Percentiles rank a stretch among this genome's conserved stretches.
phyloP scores from a whole-genome alignment of 2,329 filamentous ascomycete genomes.

The Ascochyta pisi region DNA sequence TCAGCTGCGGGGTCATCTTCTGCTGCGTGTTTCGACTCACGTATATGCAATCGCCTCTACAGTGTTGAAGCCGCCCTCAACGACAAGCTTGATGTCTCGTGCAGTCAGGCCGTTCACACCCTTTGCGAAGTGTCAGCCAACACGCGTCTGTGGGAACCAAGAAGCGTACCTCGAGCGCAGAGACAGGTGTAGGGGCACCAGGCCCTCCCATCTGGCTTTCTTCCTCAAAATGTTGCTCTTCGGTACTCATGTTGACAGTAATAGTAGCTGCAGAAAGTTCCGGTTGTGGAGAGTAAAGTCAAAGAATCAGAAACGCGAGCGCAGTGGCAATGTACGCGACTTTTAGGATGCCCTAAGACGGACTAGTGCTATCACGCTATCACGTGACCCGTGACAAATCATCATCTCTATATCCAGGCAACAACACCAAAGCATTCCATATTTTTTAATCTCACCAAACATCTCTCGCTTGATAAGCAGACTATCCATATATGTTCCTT shows the following conservation, averaged over 20 bases:
- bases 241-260: slow-evolving; percentile 53
- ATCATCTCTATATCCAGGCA: not conserved
- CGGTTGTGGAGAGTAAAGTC: not conserved
- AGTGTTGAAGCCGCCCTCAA: slow-evolving; percentile 93
- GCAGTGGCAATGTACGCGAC: slow-evolving; percentile 20
- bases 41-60: slow-evolving; percentile 97
- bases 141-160: not conserved
- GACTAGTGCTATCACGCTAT: slow-evolving; percentile 33
- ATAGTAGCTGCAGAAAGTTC: not conserved
- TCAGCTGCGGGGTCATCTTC: slow-evolving; percentile 29
- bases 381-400: slow-evolving; percentile 25
- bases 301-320: slow-evolving; percentile 1
- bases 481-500: too few species aligned
- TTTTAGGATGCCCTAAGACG: not conserved
- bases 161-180: slow-evolving; percentile 77
- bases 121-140: slow-evolving; percentile 55
- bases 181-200: slow-evolving; percentile 90
- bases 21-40: slow-evolving; percentile 51
- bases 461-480: too few species aligned
- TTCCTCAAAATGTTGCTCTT: slow-evolving; percentile 69
- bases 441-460: too few species aligned
- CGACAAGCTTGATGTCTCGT: slow-evolving; percentile 89
- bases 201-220: slow-evolving; percentile 79
- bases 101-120: slow-evolving; percentile 90
- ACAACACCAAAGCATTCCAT: too few species aligned